Percentiles rank a stretch among this genome's conserved stretches.
phyloP scores from a whole-genome alignment of 2,329 filamentous ascomycete species.

The Aspergillus eucalypticola region DNA sequence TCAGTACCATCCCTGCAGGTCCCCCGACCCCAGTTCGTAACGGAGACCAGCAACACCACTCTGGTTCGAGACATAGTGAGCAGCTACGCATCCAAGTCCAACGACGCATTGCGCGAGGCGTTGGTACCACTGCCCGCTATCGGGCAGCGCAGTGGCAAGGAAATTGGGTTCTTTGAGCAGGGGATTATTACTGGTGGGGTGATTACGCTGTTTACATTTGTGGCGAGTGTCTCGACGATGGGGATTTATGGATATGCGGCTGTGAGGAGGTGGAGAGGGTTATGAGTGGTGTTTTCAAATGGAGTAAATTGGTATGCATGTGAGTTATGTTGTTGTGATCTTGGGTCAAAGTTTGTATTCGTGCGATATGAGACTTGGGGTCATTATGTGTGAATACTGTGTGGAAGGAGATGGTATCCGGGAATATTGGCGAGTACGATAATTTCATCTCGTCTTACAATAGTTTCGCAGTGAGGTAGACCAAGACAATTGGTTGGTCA shows the following conservation, averaged over 20 bases:
- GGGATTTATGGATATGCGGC: conserved; percentile 28
- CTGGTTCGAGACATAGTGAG: conserved; percentile 18
- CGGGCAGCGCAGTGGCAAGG: conserved; percentile 28
- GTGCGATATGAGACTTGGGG: no score
- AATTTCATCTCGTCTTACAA: no score
- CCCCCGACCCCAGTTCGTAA: conserved; percentile 47
- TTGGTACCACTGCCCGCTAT: conserved; percentile 37
- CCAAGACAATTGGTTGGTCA: no score
- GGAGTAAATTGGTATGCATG: neutral
- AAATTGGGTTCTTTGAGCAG: conserved; percentile 53
- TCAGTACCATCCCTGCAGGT: conserved; percentile 47
- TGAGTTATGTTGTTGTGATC: neutral
- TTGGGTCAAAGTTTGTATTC: neutral
- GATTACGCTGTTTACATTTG: conserved; percentile 24
- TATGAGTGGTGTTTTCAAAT: neutral
- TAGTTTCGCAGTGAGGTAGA: no score
- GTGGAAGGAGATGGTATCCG: no score
- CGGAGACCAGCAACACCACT: conserved; percentile 18
- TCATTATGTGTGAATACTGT: no score
- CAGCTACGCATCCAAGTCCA: conserved; percentile 17
- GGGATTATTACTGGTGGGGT: conserved; percentile 42
- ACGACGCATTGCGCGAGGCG: conserved; percentile 30
- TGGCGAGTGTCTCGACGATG: conserved; percentile 25
- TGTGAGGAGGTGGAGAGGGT: conserved; percentile 16
- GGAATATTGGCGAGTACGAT: no score